phyloP scores from a whole-genome alignment of 768 basidiomycete genomes.

The Erythrobasidium yunnanense region DNA sequence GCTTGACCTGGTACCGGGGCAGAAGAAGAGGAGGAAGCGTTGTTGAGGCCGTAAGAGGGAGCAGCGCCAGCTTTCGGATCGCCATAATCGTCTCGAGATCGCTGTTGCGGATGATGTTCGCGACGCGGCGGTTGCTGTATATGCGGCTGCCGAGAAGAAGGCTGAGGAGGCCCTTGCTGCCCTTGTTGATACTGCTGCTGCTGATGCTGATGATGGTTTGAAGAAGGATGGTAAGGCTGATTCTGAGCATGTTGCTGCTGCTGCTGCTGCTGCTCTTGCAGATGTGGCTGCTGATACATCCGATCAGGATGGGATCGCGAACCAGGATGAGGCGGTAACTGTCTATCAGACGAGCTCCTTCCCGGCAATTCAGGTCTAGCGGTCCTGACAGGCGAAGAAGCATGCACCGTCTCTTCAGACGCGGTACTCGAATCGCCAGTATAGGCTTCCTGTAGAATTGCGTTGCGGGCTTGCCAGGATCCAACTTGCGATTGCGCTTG shows the following conservation, averaged over 20 bases:
- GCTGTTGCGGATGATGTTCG: not conserved
- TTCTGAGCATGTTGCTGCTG: not conserved
- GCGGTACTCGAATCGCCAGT: not conserved
- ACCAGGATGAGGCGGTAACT: too few species aligned
- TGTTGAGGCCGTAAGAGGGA: not conserved
- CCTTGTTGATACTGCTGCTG: not conserved
- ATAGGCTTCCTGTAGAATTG: too few species aligned
- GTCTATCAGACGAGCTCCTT: not conserved
- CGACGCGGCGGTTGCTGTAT: slow-evolving; percentile 7
- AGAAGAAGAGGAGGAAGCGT: not conserved
- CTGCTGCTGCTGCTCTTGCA: not conserved
- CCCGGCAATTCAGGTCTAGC: not conserved
- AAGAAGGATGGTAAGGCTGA: too few species aligned
- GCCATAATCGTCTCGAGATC: slow-evolving; percentile 4
- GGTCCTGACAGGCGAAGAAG: not conserved
- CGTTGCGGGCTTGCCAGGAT: too few species aligned
- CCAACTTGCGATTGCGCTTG: too few species aligned
- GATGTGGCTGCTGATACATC: not conserved
- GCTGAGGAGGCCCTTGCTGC: not conserved
- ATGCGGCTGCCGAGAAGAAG: not conserved
- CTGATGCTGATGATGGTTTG: not conserved
- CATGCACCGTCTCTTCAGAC: not conserved
- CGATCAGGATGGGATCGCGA: too few species aligned
- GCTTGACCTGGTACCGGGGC: too few species aligned
- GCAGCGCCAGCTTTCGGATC: slow-evolving; percentile 13